Evolutionary conservation across 2,329 filamentous ascomycete genomes (phyloP).

Genomic region (Scedosporium dehoogii): DNA sequence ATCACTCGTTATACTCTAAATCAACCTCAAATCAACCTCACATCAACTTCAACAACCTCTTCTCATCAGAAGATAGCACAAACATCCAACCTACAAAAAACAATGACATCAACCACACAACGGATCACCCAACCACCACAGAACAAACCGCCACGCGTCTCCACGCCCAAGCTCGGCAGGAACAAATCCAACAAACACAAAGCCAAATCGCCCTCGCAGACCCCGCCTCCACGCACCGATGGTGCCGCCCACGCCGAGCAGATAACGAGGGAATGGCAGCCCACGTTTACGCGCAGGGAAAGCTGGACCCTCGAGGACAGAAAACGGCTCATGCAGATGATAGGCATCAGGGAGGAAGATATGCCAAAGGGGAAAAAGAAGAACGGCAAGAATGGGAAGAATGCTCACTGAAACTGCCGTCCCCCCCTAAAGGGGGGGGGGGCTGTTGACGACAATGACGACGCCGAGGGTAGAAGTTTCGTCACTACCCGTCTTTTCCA

Average conservation of each 20-base stretch:
- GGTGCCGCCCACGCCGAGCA: constrained; percentile 13
- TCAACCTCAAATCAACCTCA: too few relatives aligned
- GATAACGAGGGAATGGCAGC: constrained; percentile 1
- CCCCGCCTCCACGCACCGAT: constrained; percentile 22
- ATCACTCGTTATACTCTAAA: too few relatives aligned
- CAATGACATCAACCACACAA: not conserved
- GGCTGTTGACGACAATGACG: too few relatives aligned
- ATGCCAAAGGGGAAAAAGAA: not conserved
- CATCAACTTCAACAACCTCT: too few relatives aligned
- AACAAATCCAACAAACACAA: not conserved
- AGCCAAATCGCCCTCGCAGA: constrained; percentile 13
- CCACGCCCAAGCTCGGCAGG: not conserved
- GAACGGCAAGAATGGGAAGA: not conserved
- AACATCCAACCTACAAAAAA: not conserved
- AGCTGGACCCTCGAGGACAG: constrained; percentile 45
- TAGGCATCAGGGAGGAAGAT: constrained; percentile 23
- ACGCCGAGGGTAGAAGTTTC: too few relatives aligned
- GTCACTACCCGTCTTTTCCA: too few relatives aligned
- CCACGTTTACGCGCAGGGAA: constrained; percentile 28
- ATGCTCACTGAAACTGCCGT: too few relatives aligned
- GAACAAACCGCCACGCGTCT: too few relatives aligned
- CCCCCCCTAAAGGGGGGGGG: too few relatives aligned
- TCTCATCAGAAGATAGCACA: too few relatives aligned
- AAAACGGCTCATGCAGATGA: constrained; percentile 42
- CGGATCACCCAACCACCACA: not conserved